phyloP scores from a whole-genome alignment of 345 rosid genomes.

The Citrus trifoliata region DNA sequence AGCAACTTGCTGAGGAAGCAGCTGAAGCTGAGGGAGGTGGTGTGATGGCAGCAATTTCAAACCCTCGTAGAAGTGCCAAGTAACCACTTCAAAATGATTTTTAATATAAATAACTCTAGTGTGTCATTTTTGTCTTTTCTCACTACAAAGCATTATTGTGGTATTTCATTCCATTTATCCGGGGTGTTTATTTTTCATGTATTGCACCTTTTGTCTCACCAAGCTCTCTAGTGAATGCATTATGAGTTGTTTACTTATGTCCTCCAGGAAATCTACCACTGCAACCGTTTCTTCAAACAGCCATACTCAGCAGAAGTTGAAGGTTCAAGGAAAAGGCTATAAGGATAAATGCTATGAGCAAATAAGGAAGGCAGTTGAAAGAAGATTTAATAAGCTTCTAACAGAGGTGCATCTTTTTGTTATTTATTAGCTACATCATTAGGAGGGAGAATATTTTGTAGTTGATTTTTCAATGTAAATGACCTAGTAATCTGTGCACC shows the following conservation, averaged over 20 bases:
- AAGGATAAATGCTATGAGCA: conserved; percentile 98
- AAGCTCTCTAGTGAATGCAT: neutral
- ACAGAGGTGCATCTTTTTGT: conserved; percentile 45
- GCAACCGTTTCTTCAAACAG: conserved; percentile 56
- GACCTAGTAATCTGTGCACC: conserved; percentile 31
- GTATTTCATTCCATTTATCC: neutral
- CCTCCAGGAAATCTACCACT: conserved; percentile 60
- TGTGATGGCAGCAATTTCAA: conserved; percentile 85
- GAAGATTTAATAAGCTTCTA: conserved; percentile 77
- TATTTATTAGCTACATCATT: neutral
- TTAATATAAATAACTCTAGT: neutral
- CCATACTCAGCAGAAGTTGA: conserved; percentile 64
- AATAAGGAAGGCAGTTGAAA: conserved; percentile 84
- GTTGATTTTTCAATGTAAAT: conserved; percentile 12
- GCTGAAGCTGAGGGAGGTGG: conserved; percentile 99
- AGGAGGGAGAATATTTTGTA: conserved; percentile 3
- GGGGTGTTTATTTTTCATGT: neutral
- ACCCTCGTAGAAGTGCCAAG: conserved; percentile 91
- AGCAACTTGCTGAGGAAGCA: conserved; percentile 97
- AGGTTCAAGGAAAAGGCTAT: conserved; percentile 87
- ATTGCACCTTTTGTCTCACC: neutral
- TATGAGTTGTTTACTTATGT: conserved; percentile 11
- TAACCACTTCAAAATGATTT: conserved; percentile 30
- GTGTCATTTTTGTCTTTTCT: neutral
- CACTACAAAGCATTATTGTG: neutral